phyloP scores from a whole-genome alignment of 106 monocot genomes.

The Platanthera guangdongensis region DNA sequence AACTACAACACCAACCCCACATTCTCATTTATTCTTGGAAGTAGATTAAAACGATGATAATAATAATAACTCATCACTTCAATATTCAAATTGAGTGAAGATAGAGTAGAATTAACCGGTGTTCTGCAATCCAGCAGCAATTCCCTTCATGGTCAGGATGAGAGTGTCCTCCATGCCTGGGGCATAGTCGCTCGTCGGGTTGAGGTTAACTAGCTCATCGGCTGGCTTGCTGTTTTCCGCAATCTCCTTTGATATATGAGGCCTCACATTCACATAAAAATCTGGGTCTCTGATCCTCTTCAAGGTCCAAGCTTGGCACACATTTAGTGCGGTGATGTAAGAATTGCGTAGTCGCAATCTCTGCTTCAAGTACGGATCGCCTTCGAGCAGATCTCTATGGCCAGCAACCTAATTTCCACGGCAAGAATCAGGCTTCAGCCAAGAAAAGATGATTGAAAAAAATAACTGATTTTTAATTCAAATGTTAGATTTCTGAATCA shows the following conservation, averaged over 20 bases:
- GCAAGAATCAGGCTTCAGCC: too few relatives aligned
- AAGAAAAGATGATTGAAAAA: too few relatives aligned
- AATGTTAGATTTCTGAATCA: too few relatives aligned
- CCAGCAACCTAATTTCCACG: constrained; percentile 52
- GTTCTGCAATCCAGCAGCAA: constrained; percentile 70
- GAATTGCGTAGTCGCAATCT: constrained; percentile 57
- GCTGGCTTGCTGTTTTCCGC: constrained; percentile 25
- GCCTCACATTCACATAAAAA: constrained; percentile 21
- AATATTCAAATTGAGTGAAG: background rate
- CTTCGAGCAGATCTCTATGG: constrained; percentile 71
- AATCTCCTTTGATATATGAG: constrained; percentile 29
- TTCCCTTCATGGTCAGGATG: constrained; percentile 71
- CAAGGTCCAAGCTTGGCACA: constrained; percentile 57
- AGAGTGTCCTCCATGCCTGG: constrained; percentile 71
- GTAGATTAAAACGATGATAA: background rate
- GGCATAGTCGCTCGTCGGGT: constrained; percentile 56
- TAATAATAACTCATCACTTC: background rate
- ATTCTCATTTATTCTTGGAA: background rate
- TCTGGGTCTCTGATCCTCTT: constrained; percentile 50
- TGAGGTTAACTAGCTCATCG: constrained; percentile 51
- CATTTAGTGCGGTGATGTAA: constrained; percentile 71
- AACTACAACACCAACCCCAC: background rate
- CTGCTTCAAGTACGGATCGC: constrained; percentile 68
- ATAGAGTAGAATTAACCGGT: constrained; percentile 19
- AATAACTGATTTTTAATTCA: too few relatives aligned